Base-by-base conservation (phyloP, 2,329 filamentous ascomycete genomes). In the Akanthomyces muscarius region DNA sequence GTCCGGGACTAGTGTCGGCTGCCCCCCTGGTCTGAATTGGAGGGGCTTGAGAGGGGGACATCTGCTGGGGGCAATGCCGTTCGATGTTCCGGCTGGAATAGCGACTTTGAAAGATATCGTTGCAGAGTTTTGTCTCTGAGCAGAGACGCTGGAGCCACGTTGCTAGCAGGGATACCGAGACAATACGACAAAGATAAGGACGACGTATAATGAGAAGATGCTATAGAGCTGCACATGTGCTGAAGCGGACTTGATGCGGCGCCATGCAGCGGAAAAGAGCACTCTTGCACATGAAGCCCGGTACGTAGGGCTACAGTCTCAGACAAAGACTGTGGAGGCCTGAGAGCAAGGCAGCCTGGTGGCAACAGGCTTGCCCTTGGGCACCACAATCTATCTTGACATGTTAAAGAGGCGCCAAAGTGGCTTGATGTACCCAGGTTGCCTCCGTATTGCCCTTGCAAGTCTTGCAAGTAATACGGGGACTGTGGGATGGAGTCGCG, bases 381-480 rank as follows among this genome's bases (percentile, higher is more conserved):
- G 25, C 18, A 61, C 23, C 48, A 60, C 57, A 53, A 61, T 61
- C 58, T 53, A 61, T 61, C 48, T 44, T 45, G 48, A 45, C 58
- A 52, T 42, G 48, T 10, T 42, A 8, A 23, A 45, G 58, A 53
- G 58, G 58, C 58, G 38, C 45, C 16, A 5, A 23, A 61, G 38
- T 61, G 48, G 58, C 48, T 61, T 61, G 58, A 53, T 61, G 36
- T n/a, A 44, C 36, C 33, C 23, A 51, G 16, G 21, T 52, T 25
- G 38, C 23, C 47, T 53, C 36, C 48, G 28, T 61, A 42, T 44
- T 53, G 18, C 38, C 23, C 36, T 42, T 50, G 42, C 56, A 18
- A 42, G 30, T 51, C 36, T 42, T 50, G 42, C 56, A 18, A 21
- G 30, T 51, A 52, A 8, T 51, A 52, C 28, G 36, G 36, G 47